Conservation (phyloP, 2,329 filamentous ascomycete species). For the Colletotrichum truncatum region DNA sequence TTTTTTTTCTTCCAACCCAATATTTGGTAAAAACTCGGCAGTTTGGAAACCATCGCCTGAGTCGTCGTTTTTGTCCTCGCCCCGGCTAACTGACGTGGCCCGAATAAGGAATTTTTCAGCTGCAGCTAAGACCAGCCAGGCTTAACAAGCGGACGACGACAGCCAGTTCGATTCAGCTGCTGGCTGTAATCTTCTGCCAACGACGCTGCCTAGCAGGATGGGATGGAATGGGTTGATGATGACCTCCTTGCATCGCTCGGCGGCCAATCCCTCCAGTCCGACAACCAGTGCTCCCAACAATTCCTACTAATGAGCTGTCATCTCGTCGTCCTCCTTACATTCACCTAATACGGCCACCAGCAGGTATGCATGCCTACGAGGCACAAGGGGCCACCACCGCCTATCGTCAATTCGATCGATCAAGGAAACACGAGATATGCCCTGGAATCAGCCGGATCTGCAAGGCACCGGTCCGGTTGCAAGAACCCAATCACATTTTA, state of each 20-base stretch:
- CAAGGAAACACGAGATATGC: not conserved
- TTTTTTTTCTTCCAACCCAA: not conserved
- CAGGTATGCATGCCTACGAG: not conserved
- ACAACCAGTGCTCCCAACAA: too few species aligned
- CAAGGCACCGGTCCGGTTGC: not conserved
- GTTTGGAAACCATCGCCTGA: not conserved
- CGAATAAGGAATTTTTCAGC: not conserved
- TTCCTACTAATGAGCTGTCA: not conserved
- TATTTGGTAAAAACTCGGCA: not conserved
- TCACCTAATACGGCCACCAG: not conserved
- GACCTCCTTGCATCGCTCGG: not conserved
- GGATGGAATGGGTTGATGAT: not conserved
- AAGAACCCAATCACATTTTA: not conserved
- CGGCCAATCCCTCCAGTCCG: not conserved
- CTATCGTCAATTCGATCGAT: not conserved
- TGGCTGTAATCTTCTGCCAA: not conserved
- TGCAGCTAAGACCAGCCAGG: not conserved
- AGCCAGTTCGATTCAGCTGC: not conserved
- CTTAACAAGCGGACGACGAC: not conserved
- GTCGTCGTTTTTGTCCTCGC: not conserved
- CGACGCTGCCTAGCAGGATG: not conserved
- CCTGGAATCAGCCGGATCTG: slow-evolving; percentile 13
- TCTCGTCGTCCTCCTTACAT: not conserved
- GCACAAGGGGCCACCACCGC: not conserved
- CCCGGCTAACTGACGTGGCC: not conserved